Evolutionary conservation across 176 grass and related monocot genomes (phyloP).

Genomic region (Triticum timopheevii): DNA sequence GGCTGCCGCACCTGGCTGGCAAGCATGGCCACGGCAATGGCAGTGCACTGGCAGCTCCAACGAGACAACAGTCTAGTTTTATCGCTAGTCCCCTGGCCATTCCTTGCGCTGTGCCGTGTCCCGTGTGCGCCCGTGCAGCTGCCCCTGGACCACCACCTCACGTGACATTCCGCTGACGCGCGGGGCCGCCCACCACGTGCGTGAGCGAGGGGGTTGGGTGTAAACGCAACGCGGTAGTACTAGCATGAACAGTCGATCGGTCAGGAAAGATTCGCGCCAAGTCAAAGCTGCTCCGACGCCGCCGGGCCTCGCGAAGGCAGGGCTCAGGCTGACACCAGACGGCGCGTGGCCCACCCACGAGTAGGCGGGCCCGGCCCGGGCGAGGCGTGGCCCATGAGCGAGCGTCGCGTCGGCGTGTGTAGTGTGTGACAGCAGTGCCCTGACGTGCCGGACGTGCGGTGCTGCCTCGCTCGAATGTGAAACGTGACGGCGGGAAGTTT

Average conservation of each 20-base stretch:
- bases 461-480: neutral
- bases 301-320: neutral
- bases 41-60: neutral
- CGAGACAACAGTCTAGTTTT: neutral
- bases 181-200: neutral
- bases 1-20: neutral
- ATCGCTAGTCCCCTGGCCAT: no score
- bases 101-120: neutral
- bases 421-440: neutral
- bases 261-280: slow-evolving; percentile 31
- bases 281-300: slow-evolving; percentile 31
- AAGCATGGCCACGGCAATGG: neutral
- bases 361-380: neutral
- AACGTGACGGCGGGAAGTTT: slow-evolving; percentile 2
- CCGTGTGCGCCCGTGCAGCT: neutral
- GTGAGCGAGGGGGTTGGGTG: neutral
- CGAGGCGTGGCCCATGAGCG: neutral
- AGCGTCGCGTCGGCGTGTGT: neutral
- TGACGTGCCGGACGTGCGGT: neutral
- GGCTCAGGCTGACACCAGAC: neutral
- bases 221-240: neutral
- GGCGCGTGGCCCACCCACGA: neutral
- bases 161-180: neutral
- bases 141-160: neutral
- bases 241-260: neutral